Base-by-base conservation (phyloP, 768 basidiomycete species). In the Auricularia sp. region DNA sequence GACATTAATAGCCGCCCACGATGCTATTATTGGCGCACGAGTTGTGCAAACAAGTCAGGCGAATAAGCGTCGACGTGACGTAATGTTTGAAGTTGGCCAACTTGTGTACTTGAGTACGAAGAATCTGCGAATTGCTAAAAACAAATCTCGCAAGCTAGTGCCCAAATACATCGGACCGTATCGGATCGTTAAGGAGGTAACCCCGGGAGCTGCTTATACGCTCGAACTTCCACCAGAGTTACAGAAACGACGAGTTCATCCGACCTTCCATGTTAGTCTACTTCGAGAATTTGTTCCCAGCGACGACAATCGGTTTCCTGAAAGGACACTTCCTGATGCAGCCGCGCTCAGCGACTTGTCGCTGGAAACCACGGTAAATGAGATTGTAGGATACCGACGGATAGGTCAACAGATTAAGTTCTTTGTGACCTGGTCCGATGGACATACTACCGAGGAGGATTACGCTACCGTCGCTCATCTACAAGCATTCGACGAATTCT, bases 261-360 rank as follows among this genome's bases (percentile, higher is more conserved):
- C 70, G 0, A 74, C 59, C 7, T 81, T 80, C 61, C 77, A 81
- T 66, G 71, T 69, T 0, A 71, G 63, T 2, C 60, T 74, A 11
- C 65, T 82, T 4, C 35, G 72, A n/a, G 68, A 66, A n/a, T 63
- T 75, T 36, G 61, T 72, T 1, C 68, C 70, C 0, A 76, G 74
- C 35, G 72, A 79, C 66, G 70, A 76, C 42, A 23, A 61, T 29
- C 1, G 14, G 74, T 42, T 81, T 81, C 68, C 79, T 78, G 0
- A 66, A 47, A 64, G 10, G 62, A 7, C 11, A 16, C 5, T 47
- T 51, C 7, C n/a, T 54, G 21, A 8, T 14, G 5, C 3, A 16
- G 16, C n/a, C 16, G 18, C 44, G 14, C 16, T 64, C 54, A 35
- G 62, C 44, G 10, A 43, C 23, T 18, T 43, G 42, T 10, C 42